Base-by-base conservation (phyloP, 169 alveolate genomes). In the Plasmodium knowlesi region DNA sequence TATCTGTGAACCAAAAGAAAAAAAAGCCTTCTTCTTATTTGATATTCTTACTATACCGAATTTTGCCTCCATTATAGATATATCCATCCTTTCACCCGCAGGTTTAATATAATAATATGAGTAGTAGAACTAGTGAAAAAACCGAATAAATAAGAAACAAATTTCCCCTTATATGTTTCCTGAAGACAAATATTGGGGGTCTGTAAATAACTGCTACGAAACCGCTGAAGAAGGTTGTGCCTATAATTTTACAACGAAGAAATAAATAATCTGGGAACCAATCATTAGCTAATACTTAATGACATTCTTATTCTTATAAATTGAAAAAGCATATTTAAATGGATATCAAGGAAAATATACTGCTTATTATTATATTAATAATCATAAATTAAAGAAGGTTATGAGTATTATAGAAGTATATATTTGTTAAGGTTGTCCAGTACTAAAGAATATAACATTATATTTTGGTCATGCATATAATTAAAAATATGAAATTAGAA, bases 401-500 rank as follows among this genome's bases (percentile, higher is more conserved):
- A 41, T 78, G 37, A 78, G 39, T 78, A 34, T 78, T 12, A 78
- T 78, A 28, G 3, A 78, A 78, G 72, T 22, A 41, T 72, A 78
- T n/a, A 37, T 78, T 32, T 78, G 84, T 78, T 41, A 39, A 78
- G 39, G 22, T 78, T 9, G 16, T 78, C 12, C 9, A 12, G 10
- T 78, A 78, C 16, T 41, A 78, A 78, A 39, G 72, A 78, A 78
- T 61, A 41, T 78, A 41, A 37, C 5, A 14, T 71, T 78, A 78
- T 78, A 34, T 16, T 34, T 78, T 70, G 19, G 30, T 78, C 71
- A 78, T 72, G 84, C 71, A 78, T 41, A 78, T n/a, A 78, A 78
- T 78, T 34, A 78, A 78, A 78, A 16, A 10, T 41, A 39, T n/a
- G 43, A 78, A 41, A 78, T 61, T n/a, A n/a, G 39, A 39, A 34